phyloP scores from a whole-genome alignment of 805 yeast genomes.

The Wickerhamomyces kurtzmanii region DNA sequence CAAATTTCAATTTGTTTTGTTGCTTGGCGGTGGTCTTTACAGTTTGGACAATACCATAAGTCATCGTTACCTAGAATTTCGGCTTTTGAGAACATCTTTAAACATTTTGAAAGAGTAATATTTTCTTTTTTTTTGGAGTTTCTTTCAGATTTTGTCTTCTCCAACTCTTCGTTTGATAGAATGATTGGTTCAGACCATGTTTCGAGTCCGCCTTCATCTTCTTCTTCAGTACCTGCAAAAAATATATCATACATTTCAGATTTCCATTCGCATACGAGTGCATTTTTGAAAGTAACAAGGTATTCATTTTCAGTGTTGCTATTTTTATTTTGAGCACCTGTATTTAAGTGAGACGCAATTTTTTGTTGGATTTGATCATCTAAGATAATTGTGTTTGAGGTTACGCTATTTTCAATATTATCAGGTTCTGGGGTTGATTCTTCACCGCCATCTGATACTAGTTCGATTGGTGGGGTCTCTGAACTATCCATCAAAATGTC shows the following conservation, averaged over 20 bases:
- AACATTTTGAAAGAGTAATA: conserved; percentile 63
- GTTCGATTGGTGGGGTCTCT: neutral
- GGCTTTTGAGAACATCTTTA: conserved; percentile 63
- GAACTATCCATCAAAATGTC: conserved; percentile 3
- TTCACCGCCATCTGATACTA: neutral
- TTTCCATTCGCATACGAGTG: conserved; percentile 64
- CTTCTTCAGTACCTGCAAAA: conserved; percentile 38
- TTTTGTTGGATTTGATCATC: neutral
- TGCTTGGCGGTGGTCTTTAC: conserved; percentile 86
- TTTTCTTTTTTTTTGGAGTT: conserved; percentile 22
- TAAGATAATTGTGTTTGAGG: neutral
- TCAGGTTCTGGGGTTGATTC: neutral
- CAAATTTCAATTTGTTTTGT: conserved; percentile 85
- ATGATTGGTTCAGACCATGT: conserved; percentile 46
- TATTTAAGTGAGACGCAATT: neutral
- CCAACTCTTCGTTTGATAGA: conserved; percentile 46
- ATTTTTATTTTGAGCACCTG: neutral
- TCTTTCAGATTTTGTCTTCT: conserved; percentile 26
- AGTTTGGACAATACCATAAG: conserved; percentile 87
- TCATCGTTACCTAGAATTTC: conserved; percentile 85
- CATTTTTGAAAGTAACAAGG: conserved; percentile 22
- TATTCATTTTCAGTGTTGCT: neutral
- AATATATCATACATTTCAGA: conserved; percentile 34
- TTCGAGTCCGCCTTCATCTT: conserved; percentile 34
- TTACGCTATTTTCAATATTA: neutral